A percentile compares a stretch with the other conserved stretches of the same genome.
These are phyloP conservation scores for Podospora appendiculata DNA, from an alignment of 495 filamentous ascomycete species.

Conservation along the genomic window DNA sequence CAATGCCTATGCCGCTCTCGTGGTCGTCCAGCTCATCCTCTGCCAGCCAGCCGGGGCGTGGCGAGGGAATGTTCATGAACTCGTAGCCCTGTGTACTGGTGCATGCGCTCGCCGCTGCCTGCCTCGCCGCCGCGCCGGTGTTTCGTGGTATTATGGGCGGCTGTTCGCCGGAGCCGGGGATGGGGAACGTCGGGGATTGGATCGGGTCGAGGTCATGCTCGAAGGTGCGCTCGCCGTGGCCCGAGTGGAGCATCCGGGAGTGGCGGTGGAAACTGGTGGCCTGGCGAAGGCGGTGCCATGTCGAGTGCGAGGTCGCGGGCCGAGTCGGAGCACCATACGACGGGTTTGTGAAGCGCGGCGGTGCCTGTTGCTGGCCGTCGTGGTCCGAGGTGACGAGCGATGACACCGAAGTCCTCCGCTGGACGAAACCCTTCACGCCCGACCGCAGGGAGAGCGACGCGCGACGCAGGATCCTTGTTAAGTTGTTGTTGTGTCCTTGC, in stretches of 20 bases:
- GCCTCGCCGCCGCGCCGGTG: slow-evolving; percentile 60
- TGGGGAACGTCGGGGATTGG: slow-evolving; percentile 30
- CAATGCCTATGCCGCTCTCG: slow-evolving; percentile 76
- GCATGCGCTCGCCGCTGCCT: slow-evolving; percentile 56
- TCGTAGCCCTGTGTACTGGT: slow-evolving; percentile 49
- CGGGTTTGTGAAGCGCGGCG: slow-evolving; percentile 12
- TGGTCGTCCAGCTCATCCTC: slow-evolving; percentile 47
- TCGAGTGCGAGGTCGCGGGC: slow-evolving; percentile 38
- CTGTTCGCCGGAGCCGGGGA: slow-evolving; percentile 39
- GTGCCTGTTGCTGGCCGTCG: slow-evolving; percentile 16
- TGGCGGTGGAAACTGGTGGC: slow-evolving; percentile 41
- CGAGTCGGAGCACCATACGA: slow-evolving; percentile 9
- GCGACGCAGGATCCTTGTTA: slow-evolving; percentile 40
- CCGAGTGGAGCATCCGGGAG: slow-evolving; percentile 28
- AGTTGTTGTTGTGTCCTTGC: slow-evolving; percentile 16
- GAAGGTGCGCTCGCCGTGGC: slow-evolving; percentile 25
- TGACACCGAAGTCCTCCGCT: slow-evolving; percentile 39
- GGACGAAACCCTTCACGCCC: slow-evolving; percentile 34
- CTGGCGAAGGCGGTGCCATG: slow-evolving; percentile 41
- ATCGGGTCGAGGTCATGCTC: slow-evolving; percentile 21
- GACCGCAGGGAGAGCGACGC: slow-evolving; percentile 40
- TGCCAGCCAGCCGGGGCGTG: slow-evolving; percentile 22
- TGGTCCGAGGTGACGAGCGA: slow-evolving; percentile 19
- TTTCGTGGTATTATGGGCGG: slow-evolving; percentile 47
- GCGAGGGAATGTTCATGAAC: slow-evolving; percentile 29